These are phyloP conservation scores for Metarhizium guizhouense DNA, from an alignment of 2,329 filamentous ascomycete species.

Conservation along the genomic window DNA sequence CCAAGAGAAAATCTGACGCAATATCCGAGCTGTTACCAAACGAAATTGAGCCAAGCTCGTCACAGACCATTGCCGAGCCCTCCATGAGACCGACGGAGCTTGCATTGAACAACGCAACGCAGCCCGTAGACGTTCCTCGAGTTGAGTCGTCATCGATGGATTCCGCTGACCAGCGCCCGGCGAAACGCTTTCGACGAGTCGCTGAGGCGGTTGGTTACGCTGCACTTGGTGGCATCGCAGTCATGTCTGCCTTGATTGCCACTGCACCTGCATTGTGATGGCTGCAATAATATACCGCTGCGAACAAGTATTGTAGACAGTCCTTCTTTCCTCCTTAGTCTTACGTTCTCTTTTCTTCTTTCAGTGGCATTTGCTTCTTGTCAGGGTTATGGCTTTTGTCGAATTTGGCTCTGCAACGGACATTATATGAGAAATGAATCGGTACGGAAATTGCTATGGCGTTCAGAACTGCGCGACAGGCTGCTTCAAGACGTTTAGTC, in stretches of 20 bases:
- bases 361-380: background rate
- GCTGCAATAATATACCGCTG: background rate
- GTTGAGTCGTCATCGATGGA: background rate
- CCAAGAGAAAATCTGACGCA: slow-evolving; percentile 6
- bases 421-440: background rate
- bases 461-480: background rate
- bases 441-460: background rate
- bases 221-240: slow-evolving; percentile 28
- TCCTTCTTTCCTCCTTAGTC: background rate
- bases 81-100: background rate
- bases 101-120: background rate
- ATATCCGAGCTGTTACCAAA: background rate
- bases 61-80: slow-evolving; percentile 1
- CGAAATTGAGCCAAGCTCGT: slow-evolving; percentile 3
- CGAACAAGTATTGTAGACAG: background rate
- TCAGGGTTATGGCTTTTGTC: slow-evolving; percentile 1
- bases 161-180: slow-evolving; percentile 8
- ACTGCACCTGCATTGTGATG: slow-evolving; percentile 22
- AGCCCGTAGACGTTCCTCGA: background rate
- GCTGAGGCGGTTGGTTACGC: slow-evolving; percentile 27
- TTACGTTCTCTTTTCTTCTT: background rate
- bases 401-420: background rate
- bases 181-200: slow-evolving; percentile 24
- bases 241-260: slow-evolving; percentile 30
- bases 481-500: background rate